These are phyloP conservation scores for Penicillium sp. DNA, from an alignment of 2,329 filamentous ascomycete species.

Conservation along the genomic window DNA sequence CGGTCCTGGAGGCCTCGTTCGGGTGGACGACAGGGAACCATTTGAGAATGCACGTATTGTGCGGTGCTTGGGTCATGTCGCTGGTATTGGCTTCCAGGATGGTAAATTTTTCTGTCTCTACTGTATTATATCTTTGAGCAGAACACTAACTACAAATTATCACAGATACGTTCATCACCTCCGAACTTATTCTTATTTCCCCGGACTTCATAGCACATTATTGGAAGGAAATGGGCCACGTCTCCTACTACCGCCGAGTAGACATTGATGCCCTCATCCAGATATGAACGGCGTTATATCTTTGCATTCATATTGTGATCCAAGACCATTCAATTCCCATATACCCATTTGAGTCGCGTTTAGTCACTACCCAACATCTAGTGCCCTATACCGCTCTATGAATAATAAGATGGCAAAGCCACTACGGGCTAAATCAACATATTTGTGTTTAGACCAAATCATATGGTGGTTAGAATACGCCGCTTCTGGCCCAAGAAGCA, in stretches of 20 bases:
- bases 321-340: neutral
- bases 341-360: constrained; percentile 6
- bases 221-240: constrained; percentile 63
- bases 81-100: constrained; percentile 66
- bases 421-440: neutral
- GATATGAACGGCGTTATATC: constrained; percentile 16
- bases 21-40: constrained; percentile 63
- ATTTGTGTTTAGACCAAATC: neutral
- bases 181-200: constrained; percentile 75
- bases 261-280: constrained; percentile 42
- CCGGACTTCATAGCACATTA: constrained; percentile 77
- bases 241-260: constrained; percentile 47
- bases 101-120: constrained; percentile 55
- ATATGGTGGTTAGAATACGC: neutral
- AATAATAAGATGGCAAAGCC: neutral
- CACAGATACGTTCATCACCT: constrained; percentile 61
- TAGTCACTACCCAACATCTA: neutral
- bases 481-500: neutral
- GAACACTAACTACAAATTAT: neutral
- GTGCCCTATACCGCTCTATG: neutral
- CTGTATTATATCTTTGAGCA: neutral
- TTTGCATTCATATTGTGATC: neutral
- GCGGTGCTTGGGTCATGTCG: constrained; percentile 74
- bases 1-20: constrained; percentile 62
- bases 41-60: constrained; percentile 77